These are phyloP conservation scores for Deakozyma indianensis DNA, from an alignment of 805 yeast genomes.

Conservation along the genomic window DNA sequence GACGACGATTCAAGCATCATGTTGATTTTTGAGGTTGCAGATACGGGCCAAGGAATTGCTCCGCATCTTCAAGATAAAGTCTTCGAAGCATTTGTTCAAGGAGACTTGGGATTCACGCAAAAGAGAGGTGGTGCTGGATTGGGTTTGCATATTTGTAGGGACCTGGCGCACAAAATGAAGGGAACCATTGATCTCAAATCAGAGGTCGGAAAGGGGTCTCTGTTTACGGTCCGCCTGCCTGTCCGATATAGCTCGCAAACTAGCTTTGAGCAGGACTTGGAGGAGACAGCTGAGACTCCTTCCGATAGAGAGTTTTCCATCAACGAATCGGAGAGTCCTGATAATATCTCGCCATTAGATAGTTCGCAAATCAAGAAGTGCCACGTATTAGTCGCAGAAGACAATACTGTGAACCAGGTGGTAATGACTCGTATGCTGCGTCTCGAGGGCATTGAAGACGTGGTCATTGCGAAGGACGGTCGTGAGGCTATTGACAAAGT, in stretches of 20 bases:
- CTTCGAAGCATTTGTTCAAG: constrained; percentile 94
- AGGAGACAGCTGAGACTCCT: not conserved
- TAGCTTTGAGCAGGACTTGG: not conserved
- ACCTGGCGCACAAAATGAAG: constrained; percentile 79
- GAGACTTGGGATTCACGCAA: constrained; percentile 83
- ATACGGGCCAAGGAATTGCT: constrained; percentile 92
- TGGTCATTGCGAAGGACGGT: constrained; percentile 81
- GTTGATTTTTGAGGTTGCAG: constrained; percentile 52
- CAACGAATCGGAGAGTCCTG: not conserved
- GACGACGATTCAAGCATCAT: not conserved
- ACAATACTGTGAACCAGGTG: constrained; percentile 86
- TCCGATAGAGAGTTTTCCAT: not conserved
- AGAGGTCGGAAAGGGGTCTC: constrained; percentile 68
- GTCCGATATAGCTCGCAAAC: constrained; percentile 7
- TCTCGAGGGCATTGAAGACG: constrained; percentile 61
- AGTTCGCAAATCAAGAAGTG: not conserved
- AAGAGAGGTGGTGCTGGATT: constrained; percentile 94
- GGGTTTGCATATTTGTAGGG: constrained; percentile 80
- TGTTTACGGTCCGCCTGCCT: constrained; percentile 59
- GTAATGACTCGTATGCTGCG: constrained; percentile 80
- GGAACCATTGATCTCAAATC: constrained; percentile 71
- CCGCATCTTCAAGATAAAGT: constrained; percentile 67
- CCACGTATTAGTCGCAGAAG: constrained; percentile 76
- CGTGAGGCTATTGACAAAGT: constrained; percentile 69
- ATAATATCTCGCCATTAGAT: not conserved